These are phyloP conservation scores for Rhodotorula sp. DNA, from an alignment of 1,284 basidiomycete genomes.

Conservation along the genomic window DNA sequence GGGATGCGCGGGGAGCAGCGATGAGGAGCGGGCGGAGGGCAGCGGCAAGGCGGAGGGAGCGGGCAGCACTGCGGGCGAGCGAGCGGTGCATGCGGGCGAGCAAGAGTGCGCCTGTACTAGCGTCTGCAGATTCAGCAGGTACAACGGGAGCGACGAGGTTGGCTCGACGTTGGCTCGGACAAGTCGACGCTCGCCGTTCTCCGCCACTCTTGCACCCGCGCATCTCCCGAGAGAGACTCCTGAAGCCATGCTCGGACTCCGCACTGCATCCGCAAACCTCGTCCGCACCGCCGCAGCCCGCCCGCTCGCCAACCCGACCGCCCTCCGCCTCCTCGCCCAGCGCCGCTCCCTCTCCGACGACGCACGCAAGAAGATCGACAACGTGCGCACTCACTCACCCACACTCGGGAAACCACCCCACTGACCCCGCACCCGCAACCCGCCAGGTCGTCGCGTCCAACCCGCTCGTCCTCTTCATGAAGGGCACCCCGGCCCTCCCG, in stretches of 20 bases:
- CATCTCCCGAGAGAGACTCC: not conserved
- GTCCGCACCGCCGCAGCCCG: constrained; percentile 8
- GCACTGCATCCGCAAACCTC: not conserved
- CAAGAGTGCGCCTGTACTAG: no score
- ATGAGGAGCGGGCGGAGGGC: not conserved
- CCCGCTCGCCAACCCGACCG: constrained; percentile 12
- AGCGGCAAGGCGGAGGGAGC: not conserved
- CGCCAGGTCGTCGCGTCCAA: constrained; percentile 64
- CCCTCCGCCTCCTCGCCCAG: constrained; percentile 35
- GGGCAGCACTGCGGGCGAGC: constrained; percentile 1
- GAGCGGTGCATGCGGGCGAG: constrained; percentile 9
- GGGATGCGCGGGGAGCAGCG: not conserved
- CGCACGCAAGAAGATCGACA: constrained; percentile 56
- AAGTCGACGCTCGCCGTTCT: no score
- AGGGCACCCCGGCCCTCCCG: constrained; percentile 71
- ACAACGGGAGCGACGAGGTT: no score
- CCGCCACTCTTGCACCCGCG: not conserved
- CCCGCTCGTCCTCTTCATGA: constrained; percentile 92
- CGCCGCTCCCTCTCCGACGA: constrained; percentile 53
- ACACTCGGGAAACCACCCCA: not conserved
- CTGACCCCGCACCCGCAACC: not conserved
- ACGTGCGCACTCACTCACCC: constrained; percentile 45
- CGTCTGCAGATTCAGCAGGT: not conserved
- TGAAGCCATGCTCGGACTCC: not conserved
- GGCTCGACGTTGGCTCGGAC: no score